Evolutionary conservation across 176 grass and related monocot species (phyloP).

Genomic region (Sorghum bicolor): DNA sequence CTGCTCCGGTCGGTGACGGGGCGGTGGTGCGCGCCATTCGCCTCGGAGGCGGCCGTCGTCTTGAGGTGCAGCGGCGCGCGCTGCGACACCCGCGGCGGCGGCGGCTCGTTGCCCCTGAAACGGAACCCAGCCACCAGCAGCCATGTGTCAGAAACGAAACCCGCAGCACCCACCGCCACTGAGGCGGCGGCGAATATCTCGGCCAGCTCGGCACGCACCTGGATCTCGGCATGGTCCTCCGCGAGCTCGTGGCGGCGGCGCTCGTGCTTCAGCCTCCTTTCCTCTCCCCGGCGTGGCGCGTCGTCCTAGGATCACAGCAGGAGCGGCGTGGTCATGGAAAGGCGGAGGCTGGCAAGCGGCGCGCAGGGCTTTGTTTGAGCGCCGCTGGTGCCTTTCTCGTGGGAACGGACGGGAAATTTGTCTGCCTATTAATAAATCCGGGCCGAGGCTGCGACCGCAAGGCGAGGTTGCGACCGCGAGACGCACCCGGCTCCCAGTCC

Average conservation of each 20-base stretch:
- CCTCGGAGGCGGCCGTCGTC: constrained; percentile 57
- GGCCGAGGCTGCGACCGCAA: background rate
- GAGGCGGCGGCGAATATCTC: background rate
- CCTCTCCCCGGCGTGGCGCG: background rate
- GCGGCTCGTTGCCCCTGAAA: constrained; percentile 69
- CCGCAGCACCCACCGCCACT: background rate
- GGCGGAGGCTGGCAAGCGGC: background rate
- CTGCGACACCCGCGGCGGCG: constrained; percentile 63
- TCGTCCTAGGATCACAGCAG: background rate
- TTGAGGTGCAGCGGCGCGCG: constrained; percentile 84
- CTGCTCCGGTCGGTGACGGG: constrained; percentile 47
- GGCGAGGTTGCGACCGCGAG: constrained; percentile 4
- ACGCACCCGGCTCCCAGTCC: background rate
- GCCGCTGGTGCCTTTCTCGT: constrained; percentile 5
- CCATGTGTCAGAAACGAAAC: background rate
- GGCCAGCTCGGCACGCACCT: constrained; percentile 15
- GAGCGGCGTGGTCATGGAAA: constrained; percentile 11
- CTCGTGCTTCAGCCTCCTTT: background rate
- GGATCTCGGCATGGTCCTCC: constrained; percentile 54
- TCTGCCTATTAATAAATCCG: constrained; percentile 35
- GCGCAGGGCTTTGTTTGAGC: background rate
- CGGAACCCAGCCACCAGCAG: background rate
- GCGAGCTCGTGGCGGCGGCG: background rate
- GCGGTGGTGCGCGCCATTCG: constrained; percentile 68
- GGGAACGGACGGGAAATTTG: constrained; percentile 30